Evolutionary conservation across 352 stramenopile genomes (phyloP).

Genomic region (Phytopythium boreale): DNA sequence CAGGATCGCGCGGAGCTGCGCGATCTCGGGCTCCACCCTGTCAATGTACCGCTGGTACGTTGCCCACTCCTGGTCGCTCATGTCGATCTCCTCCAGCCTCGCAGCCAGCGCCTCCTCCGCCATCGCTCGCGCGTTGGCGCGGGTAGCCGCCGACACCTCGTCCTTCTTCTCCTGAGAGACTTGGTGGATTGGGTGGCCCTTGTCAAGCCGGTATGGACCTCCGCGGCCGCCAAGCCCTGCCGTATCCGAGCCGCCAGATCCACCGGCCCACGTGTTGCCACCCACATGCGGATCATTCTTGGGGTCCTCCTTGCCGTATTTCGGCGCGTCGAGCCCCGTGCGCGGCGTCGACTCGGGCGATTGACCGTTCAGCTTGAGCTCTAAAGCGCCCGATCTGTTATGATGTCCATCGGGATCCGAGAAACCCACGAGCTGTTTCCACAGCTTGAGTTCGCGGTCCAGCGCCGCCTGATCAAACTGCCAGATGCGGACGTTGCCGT

Average conservation of each 20-base stretch:
- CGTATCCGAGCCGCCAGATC: slow-evolving; percentile 92
- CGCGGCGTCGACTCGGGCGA: slow-evolving; percentile 49
- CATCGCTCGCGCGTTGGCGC: slow-evolving; percentile 59
- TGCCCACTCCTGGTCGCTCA: slow-evolving; percentile 78
- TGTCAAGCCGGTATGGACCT: slow-evolving; percentile 94
- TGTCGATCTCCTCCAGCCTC: slow-evolving; percentile 77
- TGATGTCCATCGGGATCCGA: slow-evolving; percentile 7
- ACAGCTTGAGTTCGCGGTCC: slow-evolving; percentile 43
- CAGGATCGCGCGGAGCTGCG: slow-evolving; percentile 76
- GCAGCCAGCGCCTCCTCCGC: slow-evolving; percentile 71
- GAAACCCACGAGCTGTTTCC: slow-evolving; percentile 67
- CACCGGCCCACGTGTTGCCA: slow-evolving; percentile 93
- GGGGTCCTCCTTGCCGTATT: slow-evolving; percentile 93
- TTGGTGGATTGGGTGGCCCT: slow-evolving; percentile 93
- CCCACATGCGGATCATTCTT: slow-evolving; percentile 94
- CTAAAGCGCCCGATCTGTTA: slow-evolving; percentile 12
- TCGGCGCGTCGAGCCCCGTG: slow-evolving; percentile 77
- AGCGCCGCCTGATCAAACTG: slow-evolving; percentile 52
- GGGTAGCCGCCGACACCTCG: slow-evolving; percentile 87
- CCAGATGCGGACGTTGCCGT: slow-evolving; percentile 56
- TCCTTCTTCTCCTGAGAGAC: slow-evolving; percentile 93
- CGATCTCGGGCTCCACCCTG: slow-evolving; percentile 72
- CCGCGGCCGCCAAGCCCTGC: slow-evolving; percentile 91
- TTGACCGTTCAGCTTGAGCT: slow-evolving; percentile 51
- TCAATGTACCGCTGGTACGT: slow-evolving; percentile 77